phyloP scores from a whole-genome alignment of 345 rosid genomes.

The Anacardium occidentale region DNA sequence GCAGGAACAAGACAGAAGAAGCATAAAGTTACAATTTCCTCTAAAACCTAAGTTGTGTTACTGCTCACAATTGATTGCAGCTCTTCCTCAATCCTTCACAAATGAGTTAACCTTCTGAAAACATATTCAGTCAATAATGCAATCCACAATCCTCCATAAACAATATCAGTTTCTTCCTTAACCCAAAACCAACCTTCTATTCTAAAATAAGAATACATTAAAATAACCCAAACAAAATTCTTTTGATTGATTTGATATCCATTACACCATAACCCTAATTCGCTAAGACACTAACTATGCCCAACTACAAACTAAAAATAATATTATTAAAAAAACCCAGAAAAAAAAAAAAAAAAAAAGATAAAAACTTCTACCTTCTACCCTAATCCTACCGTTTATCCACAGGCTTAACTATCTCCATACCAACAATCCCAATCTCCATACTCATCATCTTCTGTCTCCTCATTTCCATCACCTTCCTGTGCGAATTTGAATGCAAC shows the following conservation, averaged over 20 bases:
- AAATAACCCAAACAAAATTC: slow-evolving; percentile 30
- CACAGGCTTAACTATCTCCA: slow-evolving; percentile 35
- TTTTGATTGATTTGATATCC: slow-evolving; percentile 23
- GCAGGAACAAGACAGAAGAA: neutral
- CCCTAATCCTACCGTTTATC: slow-evolving; percentile 38
- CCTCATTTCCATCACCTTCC: slow-evolving; percentile 83
- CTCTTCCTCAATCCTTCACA: slow-evolving; percentile 10
- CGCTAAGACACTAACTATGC: slow-evolving; percentile 30
- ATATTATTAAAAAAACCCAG: neutral
- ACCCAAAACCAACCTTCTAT: slow-evolving; percentile 13
- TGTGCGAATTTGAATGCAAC: slow-evolving; percentile 80
- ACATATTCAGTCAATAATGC: too few species aligned
- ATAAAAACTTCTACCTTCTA: neutral
- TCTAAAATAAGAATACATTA: slow-evolving; percentile 5
- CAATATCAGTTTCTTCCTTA: neutral
- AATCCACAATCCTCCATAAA: slow-evolving; percentile 9
- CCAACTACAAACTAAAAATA: slow-evolving; percentile 4
- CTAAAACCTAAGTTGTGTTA: slow-evolving; percentile 19
- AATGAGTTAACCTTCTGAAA: slow-evolving; percentile 10
- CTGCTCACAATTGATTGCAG: slow-evolving; percentile 7
- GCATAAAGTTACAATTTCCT: neutral
- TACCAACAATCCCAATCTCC: slow-evolving; percentile 17
- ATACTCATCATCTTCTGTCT: slow-evolving; percentile 34
- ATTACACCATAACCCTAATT: slow-evolving; percentile 31
- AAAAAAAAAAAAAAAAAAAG: neutral